These are phyloP conservation scores for Calonectria multiphialidica DNA, from an alignment of 2,329 filamentous ascomycete species.

Conservation along the genomic window DNA sequence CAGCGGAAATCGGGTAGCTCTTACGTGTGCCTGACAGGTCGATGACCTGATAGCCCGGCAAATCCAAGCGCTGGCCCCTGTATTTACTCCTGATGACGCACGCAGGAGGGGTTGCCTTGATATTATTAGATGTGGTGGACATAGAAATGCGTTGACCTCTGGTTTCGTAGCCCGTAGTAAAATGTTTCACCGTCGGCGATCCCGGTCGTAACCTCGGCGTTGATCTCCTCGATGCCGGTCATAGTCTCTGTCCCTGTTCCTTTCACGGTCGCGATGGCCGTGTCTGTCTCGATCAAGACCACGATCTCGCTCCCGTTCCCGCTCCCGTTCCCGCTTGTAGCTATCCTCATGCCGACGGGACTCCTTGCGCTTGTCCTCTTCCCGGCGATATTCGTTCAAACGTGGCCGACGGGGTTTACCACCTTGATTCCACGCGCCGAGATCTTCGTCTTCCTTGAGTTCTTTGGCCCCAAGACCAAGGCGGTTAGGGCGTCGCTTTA, in stretches of 20 bases:
- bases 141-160: not conserved
- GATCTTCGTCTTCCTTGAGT: slow-evolving; percentile 76
- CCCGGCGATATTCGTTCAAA: slow-evolving; percentile 63
- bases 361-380: slow-evolving; percentile 59
- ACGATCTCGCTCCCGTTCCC: slow-evolving; percentile 53
- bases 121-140: not conserved
- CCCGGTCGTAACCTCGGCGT: slow-evolving; percentile 37
- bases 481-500: slow-evolving; percentile 81
- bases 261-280: slow-evolving; percentile 38
- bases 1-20: slow-evolving; percentile 5
- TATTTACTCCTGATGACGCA: slow-evolving; percentile 15
- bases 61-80: slow-evolving; percentile 14
- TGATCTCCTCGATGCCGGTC: slow-evolving; percentile 39
- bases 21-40: slow-evolving; percentile 18
- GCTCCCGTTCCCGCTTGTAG: slow-evolving; percentile 60
- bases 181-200: slow-evolving; percentile 35
- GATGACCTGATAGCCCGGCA: not conserved
- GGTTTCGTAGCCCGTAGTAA: not conserved
- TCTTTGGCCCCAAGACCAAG: slow-evolving; percentile 92
- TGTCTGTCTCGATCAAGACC: slow-evolving; percentile 53
- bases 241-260: slow-evolving; percentile 35
- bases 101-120: slow-evolving; percentile 2
- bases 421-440: slow-evolving; percentile 85
- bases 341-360: slow-evolving; percentile 55
- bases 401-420: slow-evolving; percentile 61